Evolutionary conservation across 1,284 basidiomycete species (phyloP), one percentile per base, ranked within the genome.

Genomic region (Sporisorium graminicola): DNA sequence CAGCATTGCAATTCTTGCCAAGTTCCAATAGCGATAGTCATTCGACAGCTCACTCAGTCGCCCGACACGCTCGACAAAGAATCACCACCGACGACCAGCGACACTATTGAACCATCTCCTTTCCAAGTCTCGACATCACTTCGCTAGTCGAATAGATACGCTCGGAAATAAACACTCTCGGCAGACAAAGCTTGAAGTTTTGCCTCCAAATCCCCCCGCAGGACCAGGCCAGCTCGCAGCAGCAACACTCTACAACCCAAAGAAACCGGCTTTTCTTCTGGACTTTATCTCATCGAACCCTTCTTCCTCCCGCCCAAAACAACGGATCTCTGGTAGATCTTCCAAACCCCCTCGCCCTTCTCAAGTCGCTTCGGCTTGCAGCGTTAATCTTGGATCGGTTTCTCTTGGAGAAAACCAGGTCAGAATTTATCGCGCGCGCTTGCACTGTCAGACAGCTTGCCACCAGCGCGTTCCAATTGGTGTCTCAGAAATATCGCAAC

Each of bases 371-470:
- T 6, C 37, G 37, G 37, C 37, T 40, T n/a, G 14, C 37, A 18
- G 37, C n/a, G 14, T 4, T 9, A 40, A 12, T 40, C 16, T 40
- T 22, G 26, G 14, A 1, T 24, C 55, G 22, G 26, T 12, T 44
- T 46, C 31, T 14, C 18, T 22, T 20, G n/a, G n/a, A 53, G 22
- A 24, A 35, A 18, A 2, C 16, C 8, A 40, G 16, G 31, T 46
- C 43, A 20, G 16, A 9, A 14, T 43, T 46, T 52, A n/a, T 20
- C 12, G 9, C 40, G 16, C 31, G 59, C 50, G 42, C 29, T 22
- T 27, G 65, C 66, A 55, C 56, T 69, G 66, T 69, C 60, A 43
- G 58, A 64, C 61, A 70, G 61, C 51, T 56, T 14, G 20, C 26
- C 18, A 33, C 20, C 40, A 12, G 35, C 49, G 53, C 52, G 58